Base-by-base conservation (phyloP, 805 yeast species). In the Candida nanaspora region DNA sequence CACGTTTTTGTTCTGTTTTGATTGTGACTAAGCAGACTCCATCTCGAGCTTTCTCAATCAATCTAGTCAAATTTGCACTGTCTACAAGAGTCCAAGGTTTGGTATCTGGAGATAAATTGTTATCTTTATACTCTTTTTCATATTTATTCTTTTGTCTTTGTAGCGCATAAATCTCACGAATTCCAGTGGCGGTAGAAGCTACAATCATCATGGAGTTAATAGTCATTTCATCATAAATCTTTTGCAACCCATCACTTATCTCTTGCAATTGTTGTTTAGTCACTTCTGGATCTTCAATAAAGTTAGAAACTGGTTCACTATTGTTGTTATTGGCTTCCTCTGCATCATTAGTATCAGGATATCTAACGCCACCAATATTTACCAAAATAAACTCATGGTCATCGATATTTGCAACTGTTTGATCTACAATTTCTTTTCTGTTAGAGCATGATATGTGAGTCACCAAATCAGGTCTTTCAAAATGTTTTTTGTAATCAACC, bases 151-250 rank as follows among this genome's bases (percentile, higher is more conserved):
- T 71, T 43, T 69, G 48, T 10, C 55, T 53, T 37, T 72, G 74
- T 33, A 86, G 61, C 36, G 61, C 56, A 39, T 61, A 59, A 62
- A 78, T 64, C 38, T 67, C 70, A 9, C 69, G 57, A 2, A 80
- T 74, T 50, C 79, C 77, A 10, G 87, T 86, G 38, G 73, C 64
- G 2, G 85, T 86, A 0, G 86, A 70, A 49, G 77, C 66, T 1
- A 87, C 52, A 1, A 86, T 62, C 14, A 89, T 48, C 19, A 80
- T 59, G 0, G 95, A 72, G 28, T 78, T 70, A 2, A 63, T 59
- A 0, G 95, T 86, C 18, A 84, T 50, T 2, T 56, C 45, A 1
- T 66, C 60, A 52, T 81, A 77, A 14, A 89, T 61, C 31, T 55
- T 55, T 14, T 56, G 46, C 7, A 89, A 47, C 26, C 80, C 57